These are phyloP conservation scores for Gynochthodes officinalis DNA, from an alignment of 257 asterid species.

Conservation along the genomic window DNA sequence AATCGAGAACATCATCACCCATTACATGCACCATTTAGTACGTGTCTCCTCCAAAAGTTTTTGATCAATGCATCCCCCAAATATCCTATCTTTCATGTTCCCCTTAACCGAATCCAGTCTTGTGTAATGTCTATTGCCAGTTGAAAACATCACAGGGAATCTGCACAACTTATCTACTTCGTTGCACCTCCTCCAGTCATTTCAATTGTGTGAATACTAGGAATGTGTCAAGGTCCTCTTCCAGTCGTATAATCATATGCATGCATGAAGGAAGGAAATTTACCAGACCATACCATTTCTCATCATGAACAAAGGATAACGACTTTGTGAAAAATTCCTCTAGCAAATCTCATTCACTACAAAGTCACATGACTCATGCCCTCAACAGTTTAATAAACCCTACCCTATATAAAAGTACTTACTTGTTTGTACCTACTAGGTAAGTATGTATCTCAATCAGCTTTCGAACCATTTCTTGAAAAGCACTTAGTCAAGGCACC, in stretches of 20 bases:
- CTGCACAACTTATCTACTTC: not conserved
- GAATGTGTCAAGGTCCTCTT: not conserved
- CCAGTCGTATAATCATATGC: no score
- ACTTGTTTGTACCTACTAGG: not conserved
- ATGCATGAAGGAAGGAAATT: not conserved
- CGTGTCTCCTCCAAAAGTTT: no score
- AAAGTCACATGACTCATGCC: no score
- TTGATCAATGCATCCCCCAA: not conserved
- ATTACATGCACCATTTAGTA: not conserved
- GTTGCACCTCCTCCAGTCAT: not conserved
- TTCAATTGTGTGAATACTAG: not conserved
- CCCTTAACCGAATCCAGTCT: not conserved
- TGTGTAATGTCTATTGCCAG: not conserved
- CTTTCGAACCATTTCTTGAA: constrained; percentile 2
- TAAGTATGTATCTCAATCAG: constrained; percentile 4
- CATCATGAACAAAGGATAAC: not conserved
- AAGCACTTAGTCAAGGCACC: constrained; percentile 12
- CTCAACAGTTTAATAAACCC: no score
- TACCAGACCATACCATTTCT: not conserved
- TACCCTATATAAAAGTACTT: not conserved
- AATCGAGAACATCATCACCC: not conserved
- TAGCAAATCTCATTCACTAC: not conserved
- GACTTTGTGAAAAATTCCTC: not conserved
- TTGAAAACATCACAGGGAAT: not conserved
- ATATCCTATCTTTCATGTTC: not conserved